Percentiles rank a stretch among this genome's conserved stretches.
Conservation (phyloP, 345 rosid genomes). For the Psidium friedrichsthalianum region DNA sequence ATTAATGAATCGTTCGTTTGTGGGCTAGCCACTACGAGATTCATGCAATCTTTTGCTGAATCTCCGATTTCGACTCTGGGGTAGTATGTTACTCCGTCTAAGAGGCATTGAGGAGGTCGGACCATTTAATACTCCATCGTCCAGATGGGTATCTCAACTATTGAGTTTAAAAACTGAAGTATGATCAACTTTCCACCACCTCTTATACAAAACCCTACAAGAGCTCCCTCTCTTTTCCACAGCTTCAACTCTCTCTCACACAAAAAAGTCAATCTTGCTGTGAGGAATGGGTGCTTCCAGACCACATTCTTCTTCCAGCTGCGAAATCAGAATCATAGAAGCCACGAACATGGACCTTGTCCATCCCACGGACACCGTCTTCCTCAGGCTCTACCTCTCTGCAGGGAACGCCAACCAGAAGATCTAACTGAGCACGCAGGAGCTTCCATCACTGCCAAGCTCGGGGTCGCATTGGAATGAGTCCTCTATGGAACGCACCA, state of each 20-base stretch:
- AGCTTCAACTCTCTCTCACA: neutral
- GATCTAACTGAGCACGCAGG: conserved; percentile 39
- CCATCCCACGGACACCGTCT: conserved; percentile 22
- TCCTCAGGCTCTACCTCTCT: conserved; percentile 56
- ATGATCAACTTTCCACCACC: neutral
- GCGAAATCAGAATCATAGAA: conserved; percentile 43
- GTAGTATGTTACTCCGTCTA: neutral
- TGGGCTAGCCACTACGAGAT: no score
- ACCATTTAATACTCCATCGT: neutral
- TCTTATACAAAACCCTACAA: neutral
- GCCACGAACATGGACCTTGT: conserved; percentile 52
- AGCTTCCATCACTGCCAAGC: conserved; percentile 24
- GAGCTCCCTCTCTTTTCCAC: neutral
- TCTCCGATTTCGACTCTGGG: no score
- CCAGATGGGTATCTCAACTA: neutral
- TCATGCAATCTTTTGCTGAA: no score
- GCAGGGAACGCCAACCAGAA: conserved; percentile 31
- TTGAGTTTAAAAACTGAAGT: neutral
- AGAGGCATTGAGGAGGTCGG: neutral
- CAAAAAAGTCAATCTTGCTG: neutral
- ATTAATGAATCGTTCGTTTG: no score
- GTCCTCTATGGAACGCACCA: conserved; percentile 47
- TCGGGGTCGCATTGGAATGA: conserved; percentile 35
- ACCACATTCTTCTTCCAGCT: conserved; percentile 24
- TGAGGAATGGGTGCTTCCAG: neutral